Evolutionary conservation across 1,284 basidiomycete genomes (phyloP).

Genomic region (Irpex sp.): DNA sequence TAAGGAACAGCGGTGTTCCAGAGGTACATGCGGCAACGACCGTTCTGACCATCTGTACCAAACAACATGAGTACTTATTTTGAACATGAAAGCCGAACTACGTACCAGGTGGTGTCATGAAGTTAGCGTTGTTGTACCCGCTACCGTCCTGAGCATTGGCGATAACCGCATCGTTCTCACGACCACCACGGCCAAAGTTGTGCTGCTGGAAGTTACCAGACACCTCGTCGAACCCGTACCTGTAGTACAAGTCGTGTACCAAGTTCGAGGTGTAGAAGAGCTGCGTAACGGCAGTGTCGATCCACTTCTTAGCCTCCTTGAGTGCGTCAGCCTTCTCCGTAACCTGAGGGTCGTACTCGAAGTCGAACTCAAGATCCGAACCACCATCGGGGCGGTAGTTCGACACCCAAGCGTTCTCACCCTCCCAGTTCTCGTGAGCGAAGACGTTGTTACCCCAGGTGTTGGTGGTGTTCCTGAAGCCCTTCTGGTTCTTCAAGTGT

Average conservation of each 20-base stretch:
- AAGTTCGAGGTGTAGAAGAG: constrained; percentile 93
- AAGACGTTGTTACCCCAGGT: constrained; percentile 93
- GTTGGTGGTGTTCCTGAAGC: constrained; percentile 68
- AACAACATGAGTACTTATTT: too few species aligned
- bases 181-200: constrained; percentile 90
- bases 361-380: constrained; percentile 60
- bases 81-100: too few species aligned
- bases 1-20: constrained; percentile 91
- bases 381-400: constrained; percentile 75
- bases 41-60: constrained; percentile 56
- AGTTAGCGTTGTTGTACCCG: constrained; percentile 88
- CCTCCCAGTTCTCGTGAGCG: constrained; percentile 89
- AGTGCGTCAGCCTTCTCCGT: constrained; percentile 49
- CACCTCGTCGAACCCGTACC: constrained; percentile 83
- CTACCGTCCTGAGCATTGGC: constrained; percentile 94
- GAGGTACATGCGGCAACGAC: constrained; percentile 95
- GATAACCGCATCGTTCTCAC: constrained; percentile 87
- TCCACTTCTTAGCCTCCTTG: constrained; percentile 73
- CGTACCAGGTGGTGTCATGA: constrained; percentile 67
- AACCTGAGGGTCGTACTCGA: constrained; percentile 55
- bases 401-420: constrained; percentile 66
- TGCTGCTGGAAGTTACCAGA: constrained; percentile 97
- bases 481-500: not conserved
- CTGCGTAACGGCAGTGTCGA: constrained; percentile 85
- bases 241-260: constrained; percentile 75